Base-by-base conservation (phyloP, 2,329 filamentous ascomycete species). In the Penicillium digitatum region DNA sequence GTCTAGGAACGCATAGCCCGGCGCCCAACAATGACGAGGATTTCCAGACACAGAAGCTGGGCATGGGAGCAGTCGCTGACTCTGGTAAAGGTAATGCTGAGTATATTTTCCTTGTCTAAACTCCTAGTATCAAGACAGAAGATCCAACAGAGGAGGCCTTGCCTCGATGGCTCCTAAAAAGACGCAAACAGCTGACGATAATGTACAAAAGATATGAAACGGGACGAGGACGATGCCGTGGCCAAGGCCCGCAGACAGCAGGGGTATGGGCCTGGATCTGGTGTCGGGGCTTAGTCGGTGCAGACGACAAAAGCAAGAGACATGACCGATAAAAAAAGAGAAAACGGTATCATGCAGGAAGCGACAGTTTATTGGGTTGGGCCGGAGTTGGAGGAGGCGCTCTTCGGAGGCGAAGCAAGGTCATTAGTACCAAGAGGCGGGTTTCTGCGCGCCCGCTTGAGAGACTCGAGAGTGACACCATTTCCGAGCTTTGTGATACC, bases 401-500 rank as follows among this genome's bases (percentile, higher is more conserved):
- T 68, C 50, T 67, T 67, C n/a, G 70, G 66, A 22, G 67, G 65
- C 26, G 65, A 64, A 22, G 65, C 55, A 43, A 66, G 58, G 22
- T 68, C 64, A 32, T 69, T 59, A 48, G 66, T 66, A 53, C 66
- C 67, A 26, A 75, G 68, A 12, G 83, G 81, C 58, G 89, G 73
- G 68, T 84, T 81, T 69, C 85, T 83, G 74, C 91, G 84, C 46
- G 92, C 89, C 66, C 86, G 84, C 79, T 90, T 94, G 70, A 99
- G 77, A 39, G 88, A 87, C 65, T 93, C 90, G 67, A 93, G 75
- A 22, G 91, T 95, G 27, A 95, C 74, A 9, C 91, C 91, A 56
- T 90, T 80, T 35, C 82, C 84, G 52, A 99, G 76, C 75, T 96
- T 96, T 20, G 92, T 97, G 60, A 96, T 85, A 29, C 94, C 94